phyloP scores from a whole-genome alignment of 176 grass and related monocot genomes.

The Aegilops tauschii region DNA sequence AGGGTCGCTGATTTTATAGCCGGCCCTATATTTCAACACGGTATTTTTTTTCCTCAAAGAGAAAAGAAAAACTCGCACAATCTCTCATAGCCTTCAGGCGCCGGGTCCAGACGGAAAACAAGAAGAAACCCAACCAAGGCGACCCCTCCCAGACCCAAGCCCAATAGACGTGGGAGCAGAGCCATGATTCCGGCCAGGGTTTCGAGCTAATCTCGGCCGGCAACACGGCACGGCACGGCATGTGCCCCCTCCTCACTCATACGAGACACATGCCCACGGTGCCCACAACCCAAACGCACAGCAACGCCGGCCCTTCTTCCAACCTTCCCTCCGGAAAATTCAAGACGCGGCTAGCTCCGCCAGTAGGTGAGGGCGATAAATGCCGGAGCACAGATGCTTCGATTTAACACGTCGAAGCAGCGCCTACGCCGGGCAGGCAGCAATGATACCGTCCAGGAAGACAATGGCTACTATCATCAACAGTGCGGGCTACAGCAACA shows the following conservation, averaged over 20 bases:
- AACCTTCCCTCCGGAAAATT: not conserved
- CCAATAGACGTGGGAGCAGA: not conserved
- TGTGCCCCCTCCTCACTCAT: constrained; percentile 1
- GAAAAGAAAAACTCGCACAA: not conserved
- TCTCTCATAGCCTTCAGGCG: not conserved
- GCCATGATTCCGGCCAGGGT: not conserved
- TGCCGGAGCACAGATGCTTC: not conserved
- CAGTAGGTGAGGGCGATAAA: constrained; percentile 18
- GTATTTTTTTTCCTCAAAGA: too few species aligned
- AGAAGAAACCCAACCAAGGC: not conserved
- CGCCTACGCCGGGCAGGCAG: not conserved
- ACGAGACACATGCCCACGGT: constrained; percentile 10
- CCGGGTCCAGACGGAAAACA: not conserved
- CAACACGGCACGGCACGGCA: constrained; percentile 16
- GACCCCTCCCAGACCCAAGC: not conserved
- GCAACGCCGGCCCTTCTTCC: not conserved
- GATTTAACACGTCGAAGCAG: not conserved
- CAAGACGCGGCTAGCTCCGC: not conserved
- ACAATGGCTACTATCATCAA: not conserved
- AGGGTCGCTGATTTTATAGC: not conserved
- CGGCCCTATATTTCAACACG: not conserved
- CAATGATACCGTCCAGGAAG: constrained; percentile 7
- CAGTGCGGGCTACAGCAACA: constrained; percentile 2
- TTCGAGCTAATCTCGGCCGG: not conserved
- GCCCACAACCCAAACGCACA: constrained; percentile 22